Percentiles rank a stretch among this genome's conserved stretches.
Evolutionary conservation across 2,329 filamentous ascomycete species (phyloP).

Genomic region (Paecilomyces formosus): DNA sequence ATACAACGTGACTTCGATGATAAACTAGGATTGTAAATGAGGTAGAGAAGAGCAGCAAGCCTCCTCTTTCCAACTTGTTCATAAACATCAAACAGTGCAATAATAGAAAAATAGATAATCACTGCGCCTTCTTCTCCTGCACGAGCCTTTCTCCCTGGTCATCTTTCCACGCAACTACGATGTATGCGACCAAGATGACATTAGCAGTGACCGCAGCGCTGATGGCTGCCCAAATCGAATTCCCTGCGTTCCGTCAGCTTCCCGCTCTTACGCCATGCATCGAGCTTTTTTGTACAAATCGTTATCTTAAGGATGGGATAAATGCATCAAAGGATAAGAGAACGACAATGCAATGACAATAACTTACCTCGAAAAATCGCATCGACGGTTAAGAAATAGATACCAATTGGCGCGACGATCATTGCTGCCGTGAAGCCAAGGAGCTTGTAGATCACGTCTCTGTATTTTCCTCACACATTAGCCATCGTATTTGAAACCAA

Average conservation of each 20-base stretch:
- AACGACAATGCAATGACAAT: slow-evolving; percentile 1
- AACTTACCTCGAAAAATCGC: slow-evolving; percentile 65
- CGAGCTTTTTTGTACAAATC: too few relatives aligned
- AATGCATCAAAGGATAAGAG: not conserved
- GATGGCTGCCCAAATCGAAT: slow-evolving; percentile 78
- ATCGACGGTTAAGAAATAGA: slow-evolving; percentile 77
- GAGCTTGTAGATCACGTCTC: slow-evolving; percentile 82
- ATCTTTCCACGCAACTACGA: slow-evolving; percentile 85
- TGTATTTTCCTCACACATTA: slow-evolving; percentile 23
- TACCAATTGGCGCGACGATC: slow-evolving; percentile 77
- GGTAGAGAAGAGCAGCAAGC: not conserved
- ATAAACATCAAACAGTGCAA: not conserved
- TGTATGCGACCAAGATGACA: slow-evolving; percentile 80
- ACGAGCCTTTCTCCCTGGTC: slow-evolving; percentile 69
- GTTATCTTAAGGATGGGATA: too few relatives aligned
- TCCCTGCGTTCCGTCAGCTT: slow-evolving; percentile 49
- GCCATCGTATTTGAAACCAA: not conserved
- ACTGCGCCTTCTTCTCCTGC: slow-evolving; percentile 47
- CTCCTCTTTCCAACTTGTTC: slow-evolving; percentile 3
- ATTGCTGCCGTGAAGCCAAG: slow-evolving; percentile 87
- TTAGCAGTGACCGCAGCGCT: slow-evolving; percentile 86
- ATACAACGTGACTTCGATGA: not conserved
- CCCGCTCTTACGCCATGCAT: not conserved
- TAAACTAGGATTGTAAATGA: not conserved
- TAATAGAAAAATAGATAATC: not conserved